Evolutionary conservation across 352 stramenopile genomes (phyloP).

Genomic region (Porosira glacialis): DNA sequence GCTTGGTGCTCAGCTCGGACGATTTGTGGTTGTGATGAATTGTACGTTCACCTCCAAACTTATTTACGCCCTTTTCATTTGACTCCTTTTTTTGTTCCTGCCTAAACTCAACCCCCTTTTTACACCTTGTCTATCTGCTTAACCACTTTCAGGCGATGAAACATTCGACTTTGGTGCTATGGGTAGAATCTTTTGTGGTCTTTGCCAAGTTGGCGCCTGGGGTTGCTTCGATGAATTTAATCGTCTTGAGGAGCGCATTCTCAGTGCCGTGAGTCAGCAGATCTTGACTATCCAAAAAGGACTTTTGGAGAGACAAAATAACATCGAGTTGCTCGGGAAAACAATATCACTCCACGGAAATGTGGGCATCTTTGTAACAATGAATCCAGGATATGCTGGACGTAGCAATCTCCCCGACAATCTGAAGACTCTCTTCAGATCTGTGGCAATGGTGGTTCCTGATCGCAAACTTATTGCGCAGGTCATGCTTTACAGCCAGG

Average conservation of each 20-base stretch:
- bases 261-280: conserved; percentile 99
- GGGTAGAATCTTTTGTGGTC: conserved; percentile 98
- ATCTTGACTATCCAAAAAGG: conserved; percentile 91
- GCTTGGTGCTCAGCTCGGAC: conserved; percentile 95
- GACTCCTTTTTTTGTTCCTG: background rate
- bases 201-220: conserved; percentile 99
- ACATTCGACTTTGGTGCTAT: conserved; percentile 95
- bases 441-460: conserved; percentile 99
- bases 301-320: conserved; percentile 76
- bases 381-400: conserved; percentile 99
- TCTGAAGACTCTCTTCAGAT: conserved; percentile 99
- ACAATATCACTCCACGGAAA: conserved; percentile 88
- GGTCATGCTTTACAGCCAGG: conserved; percentile 99
- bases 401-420: conserved; percentile 86
- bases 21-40: conserved; percentile 99
- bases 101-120: background rate
- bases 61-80: background rate
- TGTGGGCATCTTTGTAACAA: conserved; percentile 86
- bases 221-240: conserved; percentile 99
- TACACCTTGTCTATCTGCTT: background rate
- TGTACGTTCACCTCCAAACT: background rate
- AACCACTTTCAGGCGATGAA: conserved; percentile 83
- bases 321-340: conserved; percentile 94
- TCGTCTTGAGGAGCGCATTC: conserved; percentile 97
- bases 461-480: conserved; percentile 99